Evolutionary conservation across 1,284 basidiomycete species (phyloP).

Genomic region (Anthracocystis panici-leucophaei): DNA sequence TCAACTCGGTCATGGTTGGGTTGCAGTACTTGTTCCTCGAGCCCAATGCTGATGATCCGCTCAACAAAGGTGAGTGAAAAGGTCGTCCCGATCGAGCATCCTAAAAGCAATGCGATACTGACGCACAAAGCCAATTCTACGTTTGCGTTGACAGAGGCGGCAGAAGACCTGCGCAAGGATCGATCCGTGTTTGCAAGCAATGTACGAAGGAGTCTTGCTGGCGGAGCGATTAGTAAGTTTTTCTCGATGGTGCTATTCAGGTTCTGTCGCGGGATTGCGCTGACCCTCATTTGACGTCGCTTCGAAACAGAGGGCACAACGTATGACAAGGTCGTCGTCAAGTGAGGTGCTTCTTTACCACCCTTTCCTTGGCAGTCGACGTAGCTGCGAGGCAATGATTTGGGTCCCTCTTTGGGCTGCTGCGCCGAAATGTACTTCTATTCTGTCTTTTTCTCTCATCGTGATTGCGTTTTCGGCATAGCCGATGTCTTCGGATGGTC

Average conservation of each 20-base stretch:
- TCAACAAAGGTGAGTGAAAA: slow-evolving; percentile 86
- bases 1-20: slow-evolving; percentile 97
- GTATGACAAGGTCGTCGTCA: slow-evolving; percentile 62
- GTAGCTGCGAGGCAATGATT: too few relatives aligned
- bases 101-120: neutral
- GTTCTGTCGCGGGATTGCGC: neutral
- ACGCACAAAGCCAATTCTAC: neutral
- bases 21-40: slow-evolving; percentile 98
- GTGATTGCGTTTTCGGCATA: too few relatives aligned
- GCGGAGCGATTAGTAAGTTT: slow-evolving; percentile 60
- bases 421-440: slow-evolving; percentile 24
- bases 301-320: slow-evolving; percentile 51
- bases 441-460: too few relatives aligned
- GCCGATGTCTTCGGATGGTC: too few relatives aligned
- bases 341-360: slow-evolving; percentile 13
- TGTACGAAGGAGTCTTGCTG: slow-evolving; percentile 58
- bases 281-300: neutral
- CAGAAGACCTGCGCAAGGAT: slow-evolving; percentile 67
- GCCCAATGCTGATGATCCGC: slow-evolving; percentile 96
- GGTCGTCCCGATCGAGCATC: neutral
- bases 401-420: too few relatives aligned
- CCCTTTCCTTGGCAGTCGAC: neutral
- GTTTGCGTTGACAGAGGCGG: slow-evolving; percentile 57
- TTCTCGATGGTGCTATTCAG: too few relatives aligned
- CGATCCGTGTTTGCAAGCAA: slow-evolving; percentile 59